These are phyloP conservation scores for Cucumis cinereus DNA, from an alignment of 306 rosid genomes.

Conservation along the genomic window DNA sequence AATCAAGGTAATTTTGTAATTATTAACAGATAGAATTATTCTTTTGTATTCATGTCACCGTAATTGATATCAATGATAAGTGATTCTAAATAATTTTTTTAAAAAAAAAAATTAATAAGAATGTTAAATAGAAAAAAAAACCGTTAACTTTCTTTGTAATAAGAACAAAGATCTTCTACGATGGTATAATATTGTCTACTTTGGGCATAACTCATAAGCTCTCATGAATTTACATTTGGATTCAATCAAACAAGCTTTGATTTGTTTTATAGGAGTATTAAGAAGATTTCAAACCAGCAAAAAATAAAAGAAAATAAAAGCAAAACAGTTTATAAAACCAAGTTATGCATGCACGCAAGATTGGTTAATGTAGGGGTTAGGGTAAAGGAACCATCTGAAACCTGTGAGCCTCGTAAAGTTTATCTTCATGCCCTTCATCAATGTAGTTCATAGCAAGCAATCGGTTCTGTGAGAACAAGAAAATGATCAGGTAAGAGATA, in stretches of 20 bases:
- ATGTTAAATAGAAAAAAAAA: no score
- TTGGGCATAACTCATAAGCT: no score
- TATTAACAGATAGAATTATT: background rate
- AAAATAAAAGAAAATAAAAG: background rate
- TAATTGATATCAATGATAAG: background rate
- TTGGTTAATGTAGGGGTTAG: background rate
- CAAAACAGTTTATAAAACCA: background rate
- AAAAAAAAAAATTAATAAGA: no score
- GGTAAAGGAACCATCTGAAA: conserved; percentile 11
- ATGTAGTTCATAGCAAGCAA: conserved; percentile 88
- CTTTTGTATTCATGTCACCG: no score
- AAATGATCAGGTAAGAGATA: conserved; percentile 7
- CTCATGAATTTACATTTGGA: no score
- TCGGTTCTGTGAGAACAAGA: conserved; percentile 55
- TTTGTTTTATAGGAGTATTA: background rate
- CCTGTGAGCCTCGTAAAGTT: conserved; percentile 90
- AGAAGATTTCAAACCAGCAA: background rate
- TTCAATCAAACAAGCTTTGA: background rate
- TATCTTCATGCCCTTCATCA: conserved; percentile 72
- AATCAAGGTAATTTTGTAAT: background rate
- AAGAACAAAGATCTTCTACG: no score
- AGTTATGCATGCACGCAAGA: background rate
- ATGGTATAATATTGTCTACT: no score
- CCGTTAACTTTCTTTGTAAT: no score
- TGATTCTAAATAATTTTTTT: background rate